phyloP scores from a whole-genome alignment of 2,329 filamentous ascomycete genomes.

The Penicillium hordei region DNA sequence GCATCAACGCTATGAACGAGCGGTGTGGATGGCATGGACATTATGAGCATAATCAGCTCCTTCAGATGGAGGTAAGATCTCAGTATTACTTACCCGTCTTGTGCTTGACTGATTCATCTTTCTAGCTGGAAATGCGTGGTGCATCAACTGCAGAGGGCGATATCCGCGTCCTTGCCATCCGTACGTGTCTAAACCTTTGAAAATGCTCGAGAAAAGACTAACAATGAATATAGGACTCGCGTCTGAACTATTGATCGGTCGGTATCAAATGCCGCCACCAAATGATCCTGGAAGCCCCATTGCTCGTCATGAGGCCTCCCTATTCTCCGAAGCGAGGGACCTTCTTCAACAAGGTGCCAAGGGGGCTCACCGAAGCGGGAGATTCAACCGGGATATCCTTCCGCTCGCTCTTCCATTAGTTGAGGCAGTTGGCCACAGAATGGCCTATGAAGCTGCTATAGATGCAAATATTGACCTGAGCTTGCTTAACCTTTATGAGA shows the following conservation, averaged over 20 bases:
- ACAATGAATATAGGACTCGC: constrained; percentile 22
- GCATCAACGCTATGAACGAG: constrained; percentile 12
- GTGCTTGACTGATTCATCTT: neutral
- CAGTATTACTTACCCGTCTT: neutral
- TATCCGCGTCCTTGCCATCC: constrained; percentile 17
- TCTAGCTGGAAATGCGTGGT: constrained; percentile 6
- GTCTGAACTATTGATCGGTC: constrained; percentile 26
- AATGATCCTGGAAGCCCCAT: constrained; percentile 12
- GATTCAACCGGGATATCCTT: neutral
- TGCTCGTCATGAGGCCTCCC: constrained; percentile 7
- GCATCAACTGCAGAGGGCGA: constrained; percentile 22
- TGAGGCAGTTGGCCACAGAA: neutral
- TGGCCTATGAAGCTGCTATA: neutral
- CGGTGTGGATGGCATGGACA: constrained; percentile 15
- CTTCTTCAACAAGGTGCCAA: neutral
- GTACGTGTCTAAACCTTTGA: constrained; percentile 11
- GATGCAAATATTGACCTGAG: constrained; percentile 13
- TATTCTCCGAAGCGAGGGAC: neutral
- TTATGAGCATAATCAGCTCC: constrained; percentile 10
- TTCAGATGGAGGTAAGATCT: constrained; percentile 10
- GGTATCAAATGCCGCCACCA: constrained; percentile 23
- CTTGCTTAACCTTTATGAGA: constrained; percentile 5
- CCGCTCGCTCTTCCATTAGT: neutral
- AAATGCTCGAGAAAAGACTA: neutral
- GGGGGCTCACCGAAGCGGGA: neutral